Evolutionary conservation across 2,329 filamentous ascomycete species (phyloP), one percentile per base, ranked within the genome.

Genomic region (Penicillium decumbens): DNA sequence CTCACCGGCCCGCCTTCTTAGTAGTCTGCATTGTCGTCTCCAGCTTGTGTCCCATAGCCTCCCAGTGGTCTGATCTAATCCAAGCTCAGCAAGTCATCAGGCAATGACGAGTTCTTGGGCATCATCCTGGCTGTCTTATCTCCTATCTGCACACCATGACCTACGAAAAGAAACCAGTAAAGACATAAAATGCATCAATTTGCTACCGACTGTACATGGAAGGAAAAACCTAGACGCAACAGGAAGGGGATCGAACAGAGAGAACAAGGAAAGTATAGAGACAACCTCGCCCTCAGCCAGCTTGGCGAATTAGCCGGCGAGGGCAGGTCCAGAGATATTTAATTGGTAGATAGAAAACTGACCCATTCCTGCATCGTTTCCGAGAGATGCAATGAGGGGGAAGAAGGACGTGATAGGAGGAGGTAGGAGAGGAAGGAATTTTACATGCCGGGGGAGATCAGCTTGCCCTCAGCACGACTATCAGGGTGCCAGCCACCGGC

Each of bases 371-470:
- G 53, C 45, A 44, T 57, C 51, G 47, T 50, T 58, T 58, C 55
- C 37, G 41, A 53, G 47, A 46, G 48, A 39, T 51, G 50, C 49
- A 9, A 37, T 37, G 33, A 15, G 32, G 32, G 47, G 50, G 40
- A 32, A 23, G 45, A 46, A 39, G 44, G 46, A 43, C 41, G 41
- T 47, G 33, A 45, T 38, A 25, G 38, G 47, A 18, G 48, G 33
- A 10, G 43, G 35, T 37, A 42, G 27, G 48, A 18, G 46, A 28
- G 5, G 33, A 35, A 33, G 28, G 37, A 30, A 42, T 87, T 74
- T 77, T 89, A 96, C 81, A 95, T 89, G 58, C 93, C 93, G 37
- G 93, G 93, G 47, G 91, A 82, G 67, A 96, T 80, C 59, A 97
- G 77, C 72, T 88, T 85, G 62, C 92, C 93, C 75, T 92, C 82